Base-by-base conservation (phyloP, 2,329 filamentous ascomycete genomes). In the Penicillium sp. region DNA sequence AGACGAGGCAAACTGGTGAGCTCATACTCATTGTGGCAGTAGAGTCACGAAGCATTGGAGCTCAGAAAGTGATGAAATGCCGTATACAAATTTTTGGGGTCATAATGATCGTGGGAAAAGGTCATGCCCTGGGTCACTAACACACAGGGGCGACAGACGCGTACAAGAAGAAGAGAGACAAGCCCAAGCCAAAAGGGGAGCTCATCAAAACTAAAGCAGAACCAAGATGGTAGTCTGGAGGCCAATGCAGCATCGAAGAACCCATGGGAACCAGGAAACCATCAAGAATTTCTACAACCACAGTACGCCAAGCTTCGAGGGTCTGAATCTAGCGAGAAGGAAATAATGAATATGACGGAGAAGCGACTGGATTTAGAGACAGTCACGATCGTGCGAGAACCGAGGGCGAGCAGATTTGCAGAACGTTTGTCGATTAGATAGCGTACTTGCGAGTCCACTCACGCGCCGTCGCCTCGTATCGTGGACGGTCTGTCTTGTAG, bases 361-460 rank as follows among this genome's bases (percentile, higher is more conserved):
- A 49, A 45, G 41, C 46, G 49, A 45, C 43, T 40, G 46, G 38
- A 38, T 43, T 41, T 24, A 46, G 29, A 46, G 45, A 28, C 47
- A 47, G 49, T 43, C 41, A 43, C 36, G 39, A 52, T 55, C 54
- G 49, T 54, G 59, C 55, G 56, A 57, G 55, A 57, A 55, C 29
- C 8, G 53, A 50, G 55, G 53, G 54, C 34, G 54, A 51, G 56
- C 60, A 63, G 57, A 63, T 50, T 57, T 49, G 45, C 54, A 51
- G 45, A 52, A 32, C 51, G 56, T 58, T 49, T 56, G 55, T 53
- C 56, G 55, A 59, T 71, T 83, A 97, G 74, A 97, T 93, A 68
- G 93, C 93, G 72, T 97, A 97, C 81, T 98, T 98, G 73, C 91
- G 84, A 65, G 93, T 98, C 93, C 93, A 98, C 77, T 98, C 93